phyloP scores from a whole-genome alignment of 2,329 filamentous ascomycete species.

The Fusarium pilosicola region DNA sequence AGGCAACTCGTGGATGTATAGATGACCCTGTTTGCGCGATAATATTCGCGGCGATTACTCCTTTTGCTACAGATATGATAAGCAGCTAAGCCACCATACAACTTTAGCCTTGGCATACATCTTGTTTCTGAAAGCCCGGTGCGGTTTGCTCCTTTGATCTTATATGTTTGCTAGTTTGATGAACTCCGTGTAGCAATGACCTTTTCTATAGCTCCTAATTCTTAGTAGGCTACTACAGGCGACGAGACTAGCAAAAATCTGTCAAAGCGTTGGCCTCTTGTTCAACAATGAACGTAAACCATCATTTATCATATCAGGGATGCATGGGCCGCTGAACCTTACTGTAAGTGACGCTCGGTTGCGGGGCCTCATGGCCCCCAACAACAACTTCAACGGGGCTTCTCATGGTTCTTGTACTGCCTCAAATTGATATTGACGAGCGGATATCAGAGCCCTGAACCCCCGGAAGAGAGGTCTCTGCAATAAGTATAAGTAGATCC shows the following conservation, averaged over 20 bases:
- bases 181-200: no score
- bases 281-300: background rate
- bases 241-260: background rate
- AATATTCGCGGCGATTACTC: background rate
- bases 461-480: background rate
- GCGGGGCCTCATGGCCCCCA: background rate
- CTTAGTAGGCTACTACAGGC: background rate
- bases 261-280: background rate
- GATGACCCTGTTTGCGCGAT: fast-evolving
- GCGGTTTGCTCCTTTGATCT: background rate
- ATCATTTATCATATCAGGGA: background rate
- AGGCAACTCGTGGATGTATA: background rate
- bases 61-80: background rate
- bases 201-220: background rate
- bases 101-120: background rate
- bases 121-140: background rate
- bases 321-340: background rate
- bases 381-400: background rate
- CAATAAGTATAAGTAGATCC: background rate
- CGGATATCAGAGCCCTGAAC: fast-evolving
- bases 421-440: background rate
- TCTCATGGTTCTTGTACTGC: background rate
- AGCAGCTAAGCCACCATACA: background rate
- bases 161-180: background rate
- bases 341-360: background rate